Evolutionary conservation across 164 flowering plant genomes (phyloP), one percentile per base, ranked within the genome.

Genomic region (Echeveria elegans): DNA sequence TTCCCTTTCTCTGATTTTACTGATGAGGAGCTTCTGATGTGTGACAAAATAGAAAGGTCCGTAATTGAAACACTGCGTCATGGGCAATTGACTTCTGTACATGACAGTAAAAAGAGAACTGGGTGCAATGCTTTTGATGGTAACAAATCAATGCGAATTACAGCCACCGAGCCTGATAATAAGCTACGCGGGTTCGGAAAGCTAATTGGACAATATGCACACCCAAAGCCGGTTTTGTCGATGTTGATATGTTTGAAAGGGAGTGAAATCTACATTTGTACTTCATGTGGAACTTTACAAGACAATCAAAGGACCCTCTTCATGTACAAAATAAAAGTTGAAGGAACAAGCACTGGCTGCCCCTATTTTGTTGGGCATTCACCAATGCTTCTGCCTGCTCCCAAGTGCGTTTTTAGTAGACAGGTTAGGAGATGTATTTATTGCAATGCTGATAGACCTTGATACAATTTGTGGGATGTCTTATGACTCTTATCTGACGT

Each of bases 341-440:
- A 71, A 38, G 83, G 72, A 62, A 71, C 79, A 67, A 72, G 52
- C 9, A 66, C 30, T 66, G 91, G 88, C 15, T 71, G 73, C 71
- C 99, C 97, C 74, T 78, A 82, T 69, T 82, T 88, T 71, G 61
- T 88, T 77, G 97, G 96, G 66, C 80, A 89, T 59, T 72, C 87
- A 45, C 63, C 81, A 64, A 72, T 86, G 19, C 56, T 37, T 23
- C 72, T 83, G 67, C 96, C 86, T 18, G 24, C 26, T 71, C 71
- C 72, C 21, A 73, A 70, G 63, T 75, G 74, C 71, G 66, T 58
- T 15, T 75, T 68, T 70, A 81, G 79, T 48, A 71, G 75, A 77
- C 78, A 81, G 67, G 97, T 94, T 78, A 78, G 91, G 76, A 40
- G 66, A 31, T 26, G 21, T 36, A 34, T 3, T 37, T n/a, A 23